Percentiles rank a stretch among this genome's conserved stretches.
Conservation (phyloP, 2,329 filamentous ascomycete species). For the Colletotrichum melonis region DNA sequence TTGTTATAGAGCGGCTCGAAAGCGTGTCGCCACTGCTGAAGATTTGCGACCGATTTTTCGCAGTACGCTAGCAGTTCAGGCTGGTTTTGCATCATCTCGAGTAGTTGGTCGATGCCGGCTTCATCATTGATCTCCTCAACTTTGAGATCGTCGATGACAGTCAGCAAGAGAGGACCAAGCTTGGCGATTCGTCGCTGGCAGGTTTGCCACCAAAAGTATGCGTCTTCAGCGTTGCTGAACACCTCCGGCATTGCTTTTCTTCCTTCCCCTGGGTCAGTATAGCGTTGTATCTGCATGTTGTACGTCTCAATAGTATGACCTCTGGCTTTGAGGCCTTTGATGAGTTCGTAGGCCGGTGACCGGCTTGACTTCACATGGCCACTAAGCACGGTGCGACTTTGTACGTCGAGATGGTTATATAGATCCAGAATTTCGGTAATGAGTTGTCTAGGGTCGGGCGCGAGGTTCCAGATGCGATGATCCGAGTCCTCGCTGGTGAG, state of each 20-base stretch:
- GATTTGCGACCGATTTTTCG: constrained; percentile 15
- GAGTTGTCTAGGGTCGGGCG: constrained; percentile 29
- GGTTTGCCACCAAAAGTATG: constrained; percentile 51
- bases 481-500: constrained; percentile 7
- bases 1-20: constrained; percentile 51
- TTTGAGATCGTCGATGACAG: constrained; percentile 29
- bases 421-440: constrained; percentile 32
- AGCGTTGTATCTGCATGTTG: constrained; percentile 32
- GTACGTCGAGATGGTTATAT: constrained; percentile 28
- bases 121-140: constrained; percentile 28
- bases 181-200: constrained; percentile 51
- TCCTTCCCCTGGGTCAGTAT: constrained; percentile 19
- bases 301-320: constrained; percentile 33
- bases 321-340: constrained; percentile 18
- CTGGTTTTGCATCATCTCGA: constrained; percentile 12
- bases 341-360: constrained; percentile 25
- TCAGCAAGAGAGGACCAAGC: constrained; percentile 21
- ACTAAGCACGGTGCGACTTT: constrained; percentile 30
- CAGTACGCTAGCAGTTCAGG: constrained; percentile 28
- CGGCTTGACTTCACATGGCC: constrained; percentile 15
- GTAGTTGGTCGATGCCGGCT: constrained; percentile 7
- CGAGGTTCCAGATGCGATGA: constrained; percentile 29
- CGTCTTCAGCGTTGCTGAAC: constrained; percentile 48
- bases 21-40: constrained; percentile 52
- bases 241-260: constrained; percentile 46